Percentiles rank a stretch among this genome's conserved stretches.
Conservation (phyloP, 495 filamentous ascomycete genomes). For the Penicillium coffeae region DNA sequence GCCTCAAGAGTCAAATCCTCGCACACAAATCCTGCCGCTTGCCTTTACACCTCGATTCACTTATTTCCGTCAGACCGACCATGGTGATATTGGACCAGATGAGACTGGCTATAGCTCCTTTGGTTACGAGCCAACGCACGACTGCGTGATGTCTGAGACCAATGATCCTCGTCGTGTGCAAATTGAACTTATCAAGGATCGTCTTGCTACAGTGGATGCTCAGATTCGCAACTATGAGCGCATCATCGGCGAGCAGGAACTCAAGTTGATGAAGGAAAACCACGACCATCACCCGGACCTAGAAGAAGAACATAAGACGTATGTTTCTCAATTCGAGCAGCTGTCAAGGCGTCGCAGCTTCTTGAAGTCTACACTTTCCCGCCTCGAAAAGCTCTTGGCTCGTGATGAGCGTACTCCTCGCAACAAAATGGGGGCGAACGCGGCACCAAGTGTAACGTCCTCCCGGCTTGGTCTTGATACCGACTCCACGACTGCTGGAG, state of each 20-base stretch:
- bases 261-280: constrained; percentile 55
- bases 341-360: constrained; percentile 73
- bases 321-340: constrained; percentile 65
- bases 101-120: constrained; percentile 76
- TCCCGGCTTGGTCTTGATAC: constrained; percentile 45
- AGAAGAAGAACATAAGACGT: constrained; percentile 59
- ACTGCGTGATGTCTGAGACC: constrained; percentile 90
- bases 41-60: constrained; percentile 92
- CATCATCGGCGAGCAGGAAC: constrained; percentile 61
- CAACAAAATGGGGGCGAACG: constrained; percentile 26
- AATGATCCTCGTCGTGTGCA: constrained; percentile 92
- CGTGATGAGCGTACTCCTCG: constrained; percentile 31
- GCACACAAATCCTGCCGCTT: constrained; percentile 88
- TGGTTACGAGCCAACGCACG: constrained; percentile 86
- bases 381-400: constrained; percentile 56
- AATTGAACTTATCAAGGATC: constrained; percentile 73
- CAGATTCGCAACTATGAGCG: constrained; percentile 71
- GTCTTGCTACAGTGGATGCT: constrained; percentile 69
- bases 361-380: constrained; percentile 66
- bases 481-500: constrained; percentile 36
- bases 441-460: constrained; percentile 43
- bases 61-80: constrained; percentile 97
- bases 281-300: constrained; percentile 49
- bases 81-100: constrained; percentile 64
- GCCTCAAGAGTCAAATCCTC: constrained; percentile 83